Base-by-base conservation (phyloP, 306 rosid genomes). In the Vicia sativa region DNA sequence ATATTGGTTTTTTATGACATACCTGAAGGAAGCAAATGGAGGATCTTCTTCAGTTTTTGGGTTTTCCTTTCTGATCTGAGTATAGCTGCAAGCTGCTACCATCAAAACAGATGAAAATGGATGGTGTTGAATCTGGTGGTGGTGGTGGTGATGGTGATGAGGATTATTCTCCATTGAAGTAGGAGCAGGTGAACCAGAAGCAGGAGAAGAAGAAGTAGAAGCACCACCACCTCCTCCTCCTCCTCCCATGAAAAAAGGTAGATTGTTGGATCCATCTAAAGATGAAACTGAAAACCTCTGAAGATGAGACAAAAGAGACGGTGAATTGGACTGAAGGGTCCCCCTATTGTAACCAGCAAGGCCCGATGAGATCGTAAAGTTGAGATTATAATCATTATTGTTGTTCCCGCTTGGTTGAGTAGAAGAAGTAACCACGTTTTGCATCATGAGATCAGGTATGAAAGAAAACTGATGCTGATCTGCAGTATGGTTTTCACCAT, bases 261-360 rank as follows among this genome's bases (percentile, higher is more conserved):
- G 70, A 80, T 79, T 86, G 46, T 10, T 60, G 46, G 86, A 45
- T 84, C 96, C 97, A 76, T 92, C 98, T 65, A 84, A 35, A 57
- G 90, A 62, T 45, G 97, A 74, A 79, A 86, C 82, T 50, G 97
- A 70, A 79, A 86, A 81, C 98, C 92, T 92, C 87, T 86, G 98
- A 23, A 86, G 67, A 67, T 82, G 90, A 81, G 91, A 87, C 68
- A 84, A 55, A 61, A 87, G 70, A 71, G 95, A 87, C 76, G 92
- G 88, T 70, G 96, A 86, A 84, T 92, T 92, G 98, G 98, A 92
- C 98, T 92, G 98, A 92, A 92, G 98, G 98, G 98, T 92, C 98
- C 98, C 96, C 98, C 98, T 87, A 79, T 81, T 89, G 82, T 74
- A 86, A 72, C 93, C 96, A 83, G 93, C 87, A 78, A 89, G 88